Conservation (phyloP, 1,284 basidiomycete genomes). For the Moesziomyces sp. region DNA sequence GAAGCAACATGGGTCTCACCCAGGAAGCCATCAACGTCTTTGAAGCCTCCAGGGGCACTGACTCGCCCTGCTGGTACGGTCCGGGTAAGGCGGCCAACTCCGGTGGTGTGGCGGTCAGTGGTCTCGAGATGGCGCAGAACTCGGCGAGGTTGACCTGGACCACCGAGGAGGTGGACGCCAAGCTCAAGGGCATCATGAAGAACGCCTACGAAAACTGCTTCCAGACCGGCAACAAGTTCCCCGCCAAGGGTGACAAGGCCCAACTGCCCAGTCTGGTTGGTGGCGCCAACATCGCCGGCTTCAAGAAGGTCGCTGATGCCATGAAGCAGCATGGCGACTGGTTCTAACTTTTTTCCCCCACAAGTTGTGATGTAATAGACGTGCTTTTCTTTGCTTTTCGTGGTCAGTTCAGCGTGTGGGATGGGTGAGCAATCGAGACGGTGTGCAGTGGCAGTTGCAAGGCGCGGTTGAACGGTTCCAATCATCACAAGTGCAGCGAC, state of each 20-base stretch:
- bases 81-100: slow-evolving; percentile 60
- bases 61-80: slow-evolving; percentile 49
- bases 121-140: slow-evolving; percentile 82
- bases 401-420: too few relatives aligned
- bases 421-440: too few relatives aligned
- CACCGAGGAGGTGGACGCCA: slow-evolving; percentile 77
- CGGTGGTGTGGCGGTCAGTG: slow-evolving; percentile 72
- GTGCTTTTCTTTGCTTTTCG: too few relatives aligned
- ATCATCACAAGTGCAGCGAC: too few relatives aligned
- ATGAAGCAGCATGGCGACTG: slow-evolving; percentile 60
- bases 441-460: too few relatives aligned
- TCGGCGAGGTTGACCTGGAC: slow-evolving; percentile 75
- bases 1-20: slow-evolving; percentile 73
- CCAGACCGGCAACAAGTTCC: slow-evolving; percentile 75
- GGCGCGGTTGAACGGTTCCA: too few relatives aligned
- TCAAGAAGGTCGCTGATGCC: slow-evolving; percentile 68
- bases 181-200: slow-evolving; percentile 81
- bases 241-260: slow-evolving; percentile 70
- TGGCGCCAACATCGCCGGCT: slow-evolving; percentile 82
- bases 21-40: slow-evolving; percentile 79
- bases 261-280: slow-evolving; percentile 73
- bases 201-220: slow-evolving; percentile 77
- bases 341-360: slow-evolving; percentile 27
- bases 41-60: slow-evolving; percentile 72
- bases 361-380: not conserved